phyloP scores from a whole-genome alignment of 176 grass and related monocot species.

The Chloris gayana region DNA sequence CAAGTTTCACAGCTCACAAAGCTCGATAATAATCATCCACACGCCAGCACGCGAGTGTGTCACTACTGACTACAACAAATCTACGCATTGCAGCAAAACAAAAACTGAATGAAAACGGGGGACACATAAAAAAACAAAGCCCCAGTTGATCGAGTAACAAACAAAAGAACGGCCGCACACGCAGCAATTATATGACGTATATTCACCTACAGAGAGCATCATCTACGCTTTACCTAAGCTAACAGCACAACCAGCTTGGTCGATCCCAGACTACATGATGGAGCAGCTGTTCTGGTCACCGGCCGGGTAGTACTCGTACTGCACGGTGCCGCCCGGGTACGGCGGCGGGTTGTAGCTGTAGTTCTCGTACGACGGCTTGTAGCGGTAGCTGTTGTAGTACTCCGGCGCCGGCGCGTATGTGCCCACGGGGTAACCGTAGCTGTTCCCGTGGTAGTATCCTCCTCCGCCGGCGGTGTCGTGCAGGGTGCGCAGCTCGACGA shows the following conservation, averaged over 20 bases:
- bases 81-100: not conserved
- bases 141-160: not conserved
- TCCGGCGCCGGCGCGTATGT: not conserved
- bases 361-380: constrained; percentile 3
- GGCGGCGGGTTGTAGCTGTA: not conserved
- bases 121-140: not conserved
- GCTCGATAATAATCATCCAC: not conserved
- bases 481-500: constrained; percentile 50
- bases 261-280: constrained; percentile 37
- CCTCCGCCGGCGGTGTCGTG: not conserved
- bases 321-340: constrained; percentile 4
- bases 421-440: not conserved
- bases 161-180: not conserved
- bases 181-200: not conserved
- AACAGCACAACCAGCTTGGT: not conserved
- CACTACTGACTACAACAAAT: not conserved
- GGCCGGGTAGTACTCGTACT: constrained; percentile 32
- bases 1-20: not conserved
- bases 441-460: not conserved
- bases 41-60: not conserved
- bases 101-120: not conserved
- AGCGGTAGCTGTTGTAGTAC: not conserved
- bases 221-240: not conserved
- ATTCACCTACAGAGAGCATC: not conserved
- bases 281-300: constrained; percentile 20